These are phyloP conservation scores for Talaromyces sp. DNA, from an alignment of 2,329 filamentous ascomycete genomes.

Conservation along the genomic window DNA sequence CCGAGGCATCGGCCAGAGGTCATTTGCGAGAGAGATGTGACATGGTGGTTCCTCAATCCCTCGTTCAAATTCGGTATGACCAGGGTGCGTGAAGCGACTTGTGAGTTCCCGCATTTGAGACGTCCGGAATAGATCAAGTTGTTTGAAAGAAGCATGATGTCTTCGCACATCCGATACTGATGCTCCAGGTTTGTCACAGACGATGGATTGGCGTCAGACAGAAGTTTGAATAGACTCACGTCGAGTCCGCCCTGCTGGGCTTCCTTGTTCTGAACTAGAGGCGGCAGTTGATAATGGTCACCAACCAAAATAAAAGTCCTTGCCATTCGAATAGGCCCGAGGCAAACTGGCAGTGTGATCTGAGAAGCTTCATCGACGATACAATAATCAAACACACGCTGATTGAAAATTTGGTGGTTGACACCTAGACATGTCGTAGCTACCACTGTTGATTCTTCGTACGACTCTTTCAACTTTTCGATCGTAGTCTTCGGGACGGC, in stretches of 20 bases:
- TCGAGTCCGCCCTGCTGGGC: constrained; percentile 83
- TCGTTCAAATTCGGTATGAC: constrained; percentile 60
- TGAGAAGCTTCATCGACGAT: constrained; percentile 98
- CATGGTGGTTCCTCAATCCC: constrained; percentile 56
- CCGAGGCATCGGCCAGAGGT: constrained; percentile 49
- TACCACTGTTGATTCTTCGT: constrained; percentile 81
- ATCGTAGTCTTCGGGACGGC: constrained; percentile 68
- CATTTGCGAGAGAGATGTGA: constrained; percentile 20
- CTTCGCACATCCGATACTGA: constrained; percentile 97
- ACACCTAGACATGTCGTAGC: constrained; percentile 93
- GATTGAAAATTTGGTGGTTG: constrained; percentile 80
- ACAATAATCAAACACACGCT: constrained; percentile 92
- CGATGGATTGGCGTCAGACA: constrained; percentile 80
- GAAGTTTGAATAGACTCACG: constrained; percentile 85
- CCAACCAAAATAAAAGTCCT: constrained; percentile 91
- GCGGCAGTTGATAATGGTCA: constrained; percentile 93
- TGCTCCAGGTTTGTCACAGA: constrained; percentile 90
- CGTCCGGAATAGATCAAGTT: constrained; percentile 86
- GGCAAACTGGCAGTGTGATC: constrained; percentile 89
- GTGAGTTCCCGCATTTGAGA: constrained; percentile 79
- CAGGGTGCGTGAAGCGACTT: constrained; percentile 65
- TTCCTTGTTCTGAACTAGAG: constrained; percentile 86
- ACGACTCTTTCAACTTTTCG: constrained; percentile 76
- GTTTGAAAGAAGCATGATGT: constrained; percentile 93
- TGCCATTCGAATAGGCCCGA: constrained; percentile 90